These are phyloP conservation scores for Colletotrichum falcatum DNA, from an alignment of 2,329 filamentous ascomycete species.

Conservation along the genomic window DNA sequence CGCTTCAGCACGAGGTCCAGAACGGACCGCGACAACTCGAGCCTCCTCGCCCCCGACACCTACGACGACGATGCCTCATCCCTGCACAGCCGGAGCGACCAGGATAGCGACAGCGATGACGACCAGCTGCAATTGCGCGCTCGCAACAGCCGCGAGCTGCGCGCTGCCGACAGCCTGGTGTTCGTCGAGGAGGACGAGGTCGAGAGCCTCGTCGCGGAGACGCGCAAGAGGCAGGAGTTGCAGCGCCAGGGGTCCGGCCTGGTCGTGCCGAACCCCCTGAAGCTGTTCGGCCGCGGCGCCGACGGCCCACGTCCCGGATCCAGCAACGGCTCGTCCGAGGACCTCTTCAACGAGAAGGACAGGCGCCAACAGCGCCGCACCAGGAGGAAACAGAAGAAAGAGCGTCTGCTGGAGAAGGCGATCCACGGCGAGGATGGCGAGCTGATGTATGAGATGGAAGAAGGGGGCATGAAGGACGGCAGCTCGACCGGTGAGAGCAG, in stretches of 20 bases:
- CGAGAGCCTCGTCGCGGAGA: constrained; percentile 69
- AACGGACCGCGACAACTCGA: constrained; percentile 50
- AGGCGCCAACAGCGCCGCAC: constrained; percentile 62
- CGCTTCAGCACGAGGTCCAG: constrained; percentile 25
- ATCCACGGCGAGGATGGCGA: constrained; percentile 76
- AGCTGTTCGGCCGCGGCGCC: constrained; percentile 55
- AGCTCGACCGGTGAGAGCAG: constrained; percentile 73
- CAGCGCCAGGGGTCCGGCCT: constrained; percentile 63
- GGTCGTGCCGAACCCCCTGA: constrained; percentile 63
- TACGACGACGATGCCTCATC: constrained; percentile 79
- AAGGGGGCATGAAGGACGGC: constrained; percentile 77
- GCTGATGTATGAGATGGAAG: constrained; percentile 92
- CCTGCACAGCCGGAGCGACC: constrained; percentile 74
- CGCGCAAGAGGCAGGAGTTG: constrained; percentile 61
- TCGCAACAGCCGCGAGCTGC: constrained; percentile 76
- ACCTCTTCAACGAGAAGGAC: constrained; percentile 63
- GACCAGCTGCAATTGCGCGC: constrained; percentile 75
- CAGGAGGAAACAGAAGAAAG: constrained; percentile 65
- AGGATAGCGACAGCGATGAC: constrained; percentile 82
- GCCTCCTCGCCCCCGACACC: constrained; percentile 71
- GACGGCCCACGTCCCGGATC: constrained; percentile 45
- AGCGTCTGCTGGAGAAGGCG: constrained; percentile 64
- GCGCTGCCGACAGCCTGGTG: constrained; percentile 76
- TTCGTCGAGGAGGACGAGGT: constrained; percentile 82
- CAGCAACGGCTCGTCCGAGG: constrained; percentile 60